A percentile compares a stretch with the other conserved stretches of the same genome.
These are phyloP conservation scores for Cercospora citrullina DNA, from an alignment of 2,329 filamentous ascomycete species.

Conservation along the genomic window DNA sequence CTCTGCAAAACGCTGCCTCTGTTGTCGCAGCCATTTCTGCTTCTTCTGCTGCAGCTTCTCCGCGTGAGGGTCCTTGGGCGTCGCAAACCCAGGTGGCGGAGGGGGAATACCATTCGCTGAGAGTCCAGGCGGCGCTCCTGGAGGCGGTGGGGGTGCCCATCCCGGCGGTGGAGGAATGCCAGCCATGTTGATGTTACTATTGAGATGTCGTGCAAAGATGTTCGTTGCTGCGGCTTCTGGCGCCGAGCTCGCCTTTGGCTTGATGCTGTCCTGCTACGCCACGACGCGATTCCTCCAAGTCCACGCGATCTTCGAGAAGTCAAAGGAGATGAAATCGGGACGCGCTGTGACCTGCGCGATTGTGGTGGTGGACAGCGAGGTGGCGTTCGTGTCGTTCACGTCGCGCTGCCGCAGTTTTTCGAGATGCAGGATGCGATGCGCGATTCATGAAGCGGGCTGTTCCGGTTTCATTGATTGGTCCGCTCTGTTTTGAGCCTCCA, in stretches of 20 bases:
- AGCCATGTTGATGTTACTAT: constrained; percentile 48
- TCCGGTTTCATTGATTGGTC: background rate
- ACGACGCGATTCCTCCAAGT: constrained; percentile 1
- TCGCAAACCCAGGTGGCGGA: constrained; percentile 81
- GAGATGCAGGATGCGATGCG: constrained; percentile 1
- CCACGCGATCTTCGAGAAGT: background rate
- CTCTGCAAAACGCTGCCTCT: constrained; percentile 91
- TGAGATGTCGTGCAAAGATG: constrained; percentile 14
- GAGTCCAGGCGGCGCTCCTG: constrained; percentile 52
- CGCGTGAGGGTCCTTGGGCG: constrained; percentile 75
- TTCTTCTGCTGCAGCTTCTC: constrained; percentile 99
- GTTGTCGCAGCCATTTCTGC: constrained; percentile 93
- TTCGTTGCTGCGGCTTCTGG: constrained; percentile 28
- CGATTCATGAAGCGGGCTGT: constrained; percentile 8
- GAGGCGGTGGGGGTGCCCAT: constrained; percentile 54
- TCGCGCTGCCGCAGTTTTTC: constrained; percentile 14
- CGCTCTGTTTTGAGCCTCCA: background rate
- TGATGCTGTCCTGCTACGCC: constrained; percentile 1
- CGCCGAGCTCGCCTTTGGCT: constrained; percentile 28
- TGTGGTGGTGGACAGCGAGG: constrained; percentile 19
- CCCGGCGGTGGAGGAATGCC: constrained; percentile 67
- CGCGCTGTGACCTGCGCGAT: constrained; percentile 38
- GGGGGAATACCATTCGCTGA: constrained; percentile 53
- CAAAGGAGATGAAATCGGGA: constrained; percentile 4
- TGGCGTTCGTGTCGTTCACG: constrained; percentile 15